Base-by-base conservation (phyloP, 2,329 filamentous ascomycete genomes). In the Ceratocystis alfenasii region DNA sequence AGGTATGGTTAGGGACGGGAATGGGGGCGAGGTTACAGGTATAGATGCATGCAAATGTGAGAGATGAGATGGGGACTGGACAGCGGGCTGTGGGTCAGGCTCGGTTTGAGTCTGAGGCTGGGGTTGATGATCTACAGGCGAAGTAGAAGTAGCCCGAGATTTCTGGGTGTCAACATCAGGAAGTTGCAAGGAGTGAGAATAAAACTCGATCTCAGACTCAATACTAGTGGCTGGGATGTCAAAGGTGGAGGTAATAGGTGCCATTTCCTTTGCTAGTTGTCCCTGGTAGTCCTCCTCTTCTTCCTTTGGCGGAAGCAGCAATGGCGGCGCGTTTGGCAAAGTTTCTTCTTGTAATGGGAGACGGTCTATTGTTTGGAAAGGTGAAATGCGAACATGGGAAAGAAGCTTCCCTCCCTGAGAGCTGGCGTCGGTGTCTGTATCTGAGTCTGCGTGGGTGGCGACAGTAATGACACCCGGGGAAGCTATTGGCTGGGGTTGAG, bases 321-420 rank as follows among this genome's bases (percentile, higher is more conserved):
- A 17, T 17, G 33, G 25, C n/a, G 17, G 55, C 55, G 55, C 55
- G 30, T 59, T 63, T 33, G 45, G 44, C 62, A n/a, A 50, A 17
- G 62, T n/a, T 63, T 63, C 46, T 44, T 48, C 45, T 63, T n/a
- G 12, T 3, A 59, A 22, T 55, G 30, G 33, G 20, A 28, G 44
- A n/a, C 30, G 25, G 20, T n/a, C 36, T 17, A 25, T 25, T 8
- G 33, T 66, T 22, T 60, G 33, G 30, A 20, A 22, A 5, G 36
- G 22, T 10, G 48, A 7, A 25, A 63, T n/a, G 8, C 20, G 5
- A 44, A 12, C 63, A 53, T 33, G 6, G 17, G 17, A 30, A 12
- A 30, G 36, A 17, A 12, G 6, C 44, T 63, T 63, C 25, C 10
- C 36, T 41, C 36, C 36, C 12, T 12, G 36, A 41, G 36, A 12